Base-by-base conservation (phyloP, 2,329 filamentous ascomycete genomes). In the Microdochium nivale region DNA sequence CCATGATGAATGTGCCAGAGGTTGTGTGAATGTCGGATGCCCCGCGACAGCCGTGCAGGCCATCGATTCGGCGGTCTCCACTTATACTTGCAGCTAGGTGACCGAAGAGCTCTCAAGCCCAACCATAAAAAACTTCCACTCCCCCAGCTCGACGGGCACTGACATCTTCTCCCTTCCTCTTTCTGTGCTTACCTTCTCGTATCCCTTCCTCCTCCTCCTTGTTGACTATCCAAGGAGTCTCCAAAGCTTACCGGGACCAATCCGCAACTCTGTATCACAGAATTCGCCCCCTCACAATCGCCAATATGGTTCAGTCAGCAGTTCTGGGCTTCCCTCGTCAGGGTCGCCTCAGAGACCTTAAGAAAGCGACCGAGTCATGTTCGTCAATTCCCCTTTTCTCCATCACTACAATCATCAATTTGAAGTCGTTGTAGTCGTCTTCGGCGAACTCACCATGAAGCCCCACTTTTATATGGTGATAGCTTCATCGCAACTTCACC, bases 251-350 rank as follows among this genome's bases (percentile, higher is more conserved):
- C 23, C 8, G 13, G n/a, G 24, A 13, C 13, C 24, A 23, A 47
- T 32, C 35, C 54, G 56, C 40, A 59, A 54, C 43, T 48, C 51
- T 56, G 44, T 49, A 16, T 49, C 30, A 62, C 60, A 59, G 59
- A 57, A 58, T 37, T 49, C 47, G 40, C 61, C 44, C 51, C 52
- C 49, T 52, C 49, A 59, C 59, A 59, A 67, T 66, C 66, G 63
- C 58, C 70, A 80, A 70, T 56, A 83, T 83, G 80, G 80, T 83
- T 70, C 77, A 82, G 68, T 83, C 80, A 60, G 77, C 94, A 63
- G 81, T 99, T 73, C 87, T 99, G 73, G 94, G 94, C 78, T 99
- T 99, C 84, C 94, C 94, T 73, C 92, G 94, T 70, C 96, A 97
- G 89, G 94, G 94, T 77, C 88, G 83, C 67, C 88, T 95, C 77